Evolutionary conservation across 805 yeast genomes (phyloP).

Genomic region (Nakazawaea anatomiae): DNA sequence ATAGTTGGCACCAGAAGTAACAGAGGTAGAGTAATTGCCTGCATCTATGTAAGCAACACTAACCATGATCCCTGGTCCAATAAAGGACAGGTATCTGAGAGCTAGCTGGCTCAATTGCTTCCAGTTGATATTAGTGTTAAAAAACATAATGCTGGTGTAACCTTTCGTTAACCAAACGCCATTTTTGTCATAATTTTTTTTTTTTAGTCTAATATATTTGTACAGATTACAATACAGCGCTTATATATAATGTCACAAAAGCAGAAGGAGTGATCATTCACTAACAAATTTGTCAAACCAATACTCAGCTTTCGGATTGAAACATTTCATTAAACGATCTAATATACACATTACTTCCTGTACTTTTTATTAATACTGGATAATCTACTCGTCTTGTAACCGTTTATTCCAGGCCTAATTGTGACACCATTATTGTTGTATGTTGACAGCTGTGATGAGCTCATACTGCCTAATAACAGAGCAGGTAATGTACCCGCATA

Average conservation of each 20-base stretch:
- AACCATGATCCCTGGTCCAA: conserved; percentile 97
- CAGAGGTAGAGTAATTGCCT: conserved; percentile 93
- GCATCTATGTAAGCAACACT: conserved; percentile 97
- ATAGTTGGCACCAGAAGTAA: conserved; percentile 87
- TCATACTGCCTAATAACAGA: conserved; percentile 15
- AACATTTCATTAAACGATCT: no score
- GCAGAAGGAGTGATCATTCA: no score
- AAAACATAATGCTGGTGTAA: not conserved
- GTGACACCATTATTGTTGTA: not conserved
- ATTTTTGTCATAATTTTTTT: no score
- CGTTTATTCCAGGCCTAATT: not conserved
- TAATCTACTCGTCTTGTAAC: conserved; percentile 5
- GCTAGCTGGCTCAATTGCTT: not conserved
- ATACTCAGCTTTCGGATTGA: no score
- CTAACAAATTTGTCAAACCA: no score
- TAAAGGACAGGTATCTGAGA: conserved; percentile 15
- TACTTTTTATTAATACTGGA: conserved; percentile 9
- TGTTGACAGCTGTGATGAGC: not conserved
- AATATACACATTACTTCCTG: not conserved
- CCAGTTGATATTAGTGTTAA: not conserved
- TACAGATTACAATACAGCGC: no score
- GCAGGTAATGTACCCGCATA: conserved; percentile 81
- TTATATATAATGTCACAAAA: no score
- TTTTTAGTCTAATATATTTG: no score
- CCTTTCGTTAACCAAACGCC: no score